Evolutionary conservation across 2,329 filamentous ascomycete genomes (phyloP).

Genomic region (Thielaviopsis punctulata): DNA sequence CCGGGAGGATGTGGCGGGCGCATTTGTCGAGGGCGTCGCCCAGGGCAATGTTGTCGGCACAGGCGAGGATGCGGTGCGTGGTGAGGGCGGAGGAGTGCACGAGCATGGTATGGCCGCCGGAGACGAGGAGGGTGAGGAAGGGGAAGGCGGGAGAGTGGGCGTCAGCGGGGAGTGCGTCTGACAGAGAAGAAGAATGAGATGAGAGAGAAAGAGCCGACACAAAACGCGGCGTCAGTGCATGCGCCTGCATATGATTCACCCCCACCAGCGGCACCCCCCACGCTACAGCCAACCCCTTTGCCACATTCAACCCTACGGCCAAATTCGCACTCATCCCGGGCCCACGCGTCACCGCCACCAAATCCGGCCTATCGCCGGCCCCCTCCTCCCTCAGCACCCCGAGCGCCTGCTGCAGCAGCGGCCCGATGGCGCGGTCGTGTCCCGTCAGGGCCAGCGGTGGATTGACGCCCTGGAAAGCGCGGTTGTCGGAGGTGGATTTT

Average conservation of each 20-base stretch:
- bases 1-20: slow-evolving; percentile 58
- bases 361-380: slow-evolving; percentile 42
- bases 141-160: slow-evolving; percentile 45
- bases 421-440: slow-evolving; percentile 54
- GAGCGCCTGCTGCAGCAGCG: slow-evolving; percentile 49
- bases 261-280: slow-evolving; percentile 71
- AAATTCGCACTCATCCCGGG: slow-evolving; percentile 77
- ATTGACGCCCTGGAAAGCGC: slow-evolving; percentile 59
- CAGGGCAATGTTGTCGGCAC: slow-evolving; percentile 65
- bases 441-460: slow-evolving; percentile 58
- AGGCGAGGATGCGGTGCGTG: slow-evolving; percentile 56
- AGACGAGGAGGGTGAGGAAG: slow-evolving; percentile 76
- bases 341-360: slow-evolving; percentile 77
- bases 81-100: slow-evolving; percentile 53
- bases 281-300: slow-evolving; percentile 71
- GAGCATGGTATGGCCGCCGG: slow-evolving; percentile 81
- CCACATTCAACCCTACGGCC: slow-evolving; percentile 59
- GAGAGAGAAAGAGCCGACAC: slow-evolving; percentile 30
- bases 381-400: slow-evolving; percentile 11
- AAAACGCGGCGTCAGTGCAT: slow-evolving; percentile 74
- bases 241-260: slow-evolving; percentile 95
- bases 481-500: slow-evolving; percentile 67
- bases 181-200: no score
- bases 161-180: neutral
- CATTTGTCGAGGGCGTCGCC: slow-evolving; percentile 83